Percentiles rank a stretch among this genome's conserved stretches.
phyloP scores from a whole-genome alignment of 2,329 filamentous ascomycete species.

The Corniculantispora saksenae region DNA sequence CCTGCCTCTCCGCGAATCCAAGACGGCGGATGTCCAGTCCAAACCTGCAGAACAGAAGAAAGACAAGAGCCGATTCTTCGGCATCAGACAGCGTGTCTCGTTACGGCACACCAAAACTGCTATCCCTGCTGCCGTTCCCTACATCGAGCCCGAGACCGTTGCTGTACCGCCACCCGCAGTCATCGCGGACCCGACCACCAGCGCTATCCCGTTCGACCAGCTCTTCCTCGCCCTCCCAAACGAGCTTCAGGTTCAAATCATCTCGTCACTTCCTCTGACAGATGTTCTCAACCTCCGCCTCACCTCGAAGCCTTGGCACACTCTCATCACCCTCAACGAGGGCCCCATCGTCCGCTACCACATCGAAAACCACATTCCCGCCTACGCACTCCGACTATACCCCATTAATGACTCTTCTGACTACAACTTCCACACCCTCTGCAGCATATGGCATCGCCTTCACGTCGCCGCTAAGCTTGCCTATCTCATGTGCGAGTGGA shows the following conservation, averaged over 20 bases:
- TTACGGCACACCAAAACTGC: constrained; percentile 38
- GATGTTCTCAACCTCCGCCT: constrained; percentile 61
- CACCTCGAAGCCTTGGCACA: constrained; percentile 60
- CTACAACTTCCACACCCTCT: constrained; percentile 61
- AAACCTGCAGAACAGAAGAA: constrained; percentile 37
- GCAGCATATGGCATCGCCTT: constrained; percentile 65
- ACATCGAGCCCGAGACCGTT: constrained; percentile 11
- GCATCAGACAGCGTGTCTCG: constrained; percentile 41
- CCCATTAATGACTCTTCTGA: constrained; percentile 49
- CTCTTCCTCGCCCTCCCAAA: constrained; percentile 60
- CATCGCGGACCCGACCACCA: constrained; percentile 24
- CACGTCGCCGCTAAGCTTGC: constrained; percentile 65
- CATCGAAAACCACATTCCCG: constrained; percentile 59
- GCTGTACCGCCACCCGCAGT: background rate
- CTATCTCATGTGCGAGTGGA: constrained; percentile 63
- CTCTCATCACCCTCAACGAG: constrained; percentile 61
- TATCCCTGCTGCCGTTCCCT: constrained; percentile 20
- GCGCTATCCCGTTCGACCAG: constrained; percentile 50
- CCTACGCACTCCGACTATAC: constrained; percentile 61
- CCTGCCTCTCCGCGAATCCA: constrained; percentile 49
- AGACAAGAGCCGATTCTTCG: constrained; percentile 45
- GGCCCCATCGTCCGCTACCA: constrained; percentile 62
- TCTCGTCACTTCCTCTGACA: constrained; percentile 59
- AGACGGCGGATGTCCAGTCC: constrained; percentile 33
- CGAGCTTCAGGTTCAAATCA: constrained; percentile 64